These are phyloP conservation scores for Melampsora americana DNA, from an alignment of 1,284 basidiomycete genomes.

Conservation along the genomic window DNA sequence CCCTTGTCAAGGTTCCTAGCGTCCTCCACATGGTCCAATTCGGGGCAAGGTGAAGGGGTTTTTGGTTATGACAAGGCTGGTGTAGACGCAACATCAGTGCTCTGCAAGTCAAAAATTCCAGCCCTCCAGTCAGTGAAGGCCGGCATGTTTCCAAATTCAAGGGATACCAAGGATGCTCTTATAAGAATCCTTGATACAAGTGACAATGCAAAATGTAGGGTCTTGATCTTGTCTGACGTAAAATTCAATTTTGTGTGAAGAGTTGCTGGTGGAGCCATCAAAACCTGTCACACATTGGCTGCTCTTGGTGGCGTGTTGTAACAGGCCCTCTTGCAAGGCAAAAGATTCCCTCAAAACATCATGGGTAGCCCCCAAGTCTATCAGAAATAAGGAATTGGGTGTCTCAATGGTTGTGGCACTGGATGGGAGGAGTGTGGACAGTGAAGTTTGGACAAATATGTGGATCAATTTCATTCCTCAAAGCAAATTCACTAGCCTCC, in stretches of 20 bases:
- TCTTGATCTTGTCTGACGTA: neutral
- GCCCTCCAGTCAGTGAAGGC: neutral
- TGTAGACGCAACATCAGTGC: neutral
- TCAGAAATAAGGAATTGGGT: neutral
- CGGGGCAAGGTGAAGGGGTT: neutral
- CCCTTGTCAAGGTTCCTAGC: slow-evolving; percentile 10
- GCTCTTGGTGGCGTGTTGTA: neutral
- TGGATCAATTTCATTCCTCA: slow-evolving; percentile 1
- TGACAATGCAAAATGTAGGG: slow-evolving; percentile 8
- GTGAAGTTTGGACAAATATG: neutral
- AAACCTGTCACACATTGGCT: neutral
- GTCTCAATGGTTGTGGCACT: neutral
- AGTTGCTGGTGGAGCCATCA: neutral
- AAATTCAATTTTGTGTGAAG: neutral
- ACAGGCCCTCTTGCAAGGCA: neutral
- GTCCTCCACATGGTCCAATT: neutral
- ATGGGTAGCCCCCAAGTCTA: slow-evolving; percentile 11
- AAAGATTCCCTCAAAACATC: neutral
- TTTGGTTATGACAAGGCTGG: neutral
- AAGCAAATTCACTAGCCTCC: neutral
- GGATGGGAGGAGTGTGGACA: neutral
- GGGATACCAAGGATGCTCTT: slow-evolving; percentile 1
- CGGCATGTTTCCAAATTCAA: neutral
- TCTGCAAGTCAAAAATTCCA: too few species aligned
- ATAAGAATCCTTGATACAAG: neutral